Percentiles rank a stretch among this genome's conserved stretches.
phyloP scores from a whole-genome alignment of 2,329 filamentous ascomycete species.

The Trichoderma koningii region DNA sequence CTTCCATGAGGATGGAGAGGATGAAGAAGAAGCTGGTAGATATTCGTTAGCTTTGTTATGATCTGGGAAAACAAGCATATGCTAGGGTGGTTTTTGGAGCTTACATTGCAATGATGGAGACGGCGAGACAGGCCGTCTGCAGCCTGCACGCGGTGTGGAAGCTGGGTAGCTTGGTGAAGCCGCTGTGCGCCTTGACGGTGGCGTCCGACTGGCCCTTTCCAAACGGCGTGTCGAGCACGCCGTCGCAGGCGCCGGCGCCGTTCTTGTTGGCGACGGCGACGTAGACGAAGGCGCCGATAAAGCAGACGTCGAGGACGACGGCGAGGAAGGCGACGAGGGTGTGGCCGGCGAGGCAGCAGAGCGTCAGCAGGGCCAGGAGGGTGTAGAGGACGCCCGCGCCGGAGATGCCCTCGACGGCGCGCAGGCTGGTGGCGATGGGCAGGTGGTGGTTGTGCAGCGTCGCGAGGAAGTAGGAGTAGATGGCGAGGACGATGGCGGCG shows the following conservation, averaged over 20 bases:
- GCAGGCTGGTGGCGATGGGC: conserved; percentile 63
- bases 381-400: conserved; percentile 76
- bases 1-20: conserved; percentile 68
- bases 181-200: conserved; percentile 50
- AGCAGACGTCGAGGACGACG: conserved; percentile 75
- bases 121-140: conserved; percentile 75
- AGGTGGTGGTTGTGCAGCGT: conserved; percentile 66
- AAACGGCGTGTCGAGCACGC: conserved; percentile 65
- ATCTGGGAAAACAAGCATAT: too few relatives aligned
- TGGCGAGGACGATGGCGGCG: conserved; percentile 70
- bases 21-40: conserved; percentile 66
- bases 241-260: conserved; percentile 66
- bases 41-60: neutral
- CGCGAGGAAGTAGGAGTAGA: conserved; percentile 84
- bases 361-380: conserved; percentile 68
- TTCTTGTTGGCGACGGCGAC: conserved; percentile 73
- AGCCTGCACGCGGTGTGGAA: conserved; percentile 66
- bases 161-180: conserved; percentile 52
- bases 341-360: conserved; percentile 78
- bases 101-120: conserved; percentile 76
- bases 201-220: conserved; percentile 62
- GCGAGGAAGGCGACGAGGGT: conserved; percentile 71
- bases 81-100: too few relatives aligned
- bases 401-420: conserved; percentile 76
- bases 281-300: conserved; percentile 77